These are phyloP conservation scores for Fusarium pseudoanthophilum DNA, from an alignment of 2,329 filamentous ascomycete genomes.

Conservation along the genomic window DNA sequence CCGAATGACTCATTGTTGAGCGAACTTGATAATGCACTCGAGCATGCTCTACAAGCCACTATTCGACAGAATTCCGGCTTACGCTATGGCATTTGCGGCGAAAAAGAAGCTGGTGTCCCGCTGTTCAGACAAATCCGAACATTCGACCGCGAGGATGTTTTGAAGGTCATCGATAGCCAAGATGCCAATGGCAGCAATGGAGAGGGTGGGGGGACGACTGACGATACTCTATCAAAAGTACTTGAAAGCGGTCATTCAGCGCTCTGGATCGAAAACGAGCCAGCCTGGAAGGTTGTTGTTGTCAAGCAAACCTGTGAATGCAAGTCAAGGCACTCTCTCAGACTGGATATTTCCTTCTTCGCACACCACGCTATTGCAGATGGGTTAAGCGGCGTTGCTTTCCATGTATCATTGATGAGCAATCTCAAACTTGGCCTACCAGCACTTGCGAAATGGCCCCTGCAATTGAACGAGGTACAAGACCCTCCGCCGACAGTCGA, in stretches of 20 bases:
- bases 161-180: background rate
- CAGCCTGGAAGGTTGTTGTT: constrained; percentile 18
- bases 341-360: background rate
- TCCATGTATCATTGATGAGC: constrained; percentile 6
- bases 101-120: background rate
- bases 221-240: background rate
- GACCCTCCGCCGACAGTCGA: background rate
- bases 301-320: background rate
- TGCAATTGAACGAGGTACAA: background rate
- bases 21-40: background rate
- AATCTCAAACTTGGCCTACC: background rate
- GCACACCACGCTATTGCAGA: constrained; percentile 14
- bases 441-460: background rate
- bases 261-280: constrained; percentile 1
- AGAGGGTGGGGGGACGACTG: fast-evolving
- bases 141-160: background rate
- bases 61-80: constrained; percentile 5
- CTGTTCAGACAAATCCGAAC: background rate
- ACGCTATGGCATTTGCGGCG: background rate
- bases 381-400: constrained; percentile 15
- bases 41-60: constrained; percentile 1
- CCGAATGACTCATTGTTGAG: background rate
- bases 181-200: fast-evolving
- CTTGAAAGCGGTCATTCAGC: background rate
- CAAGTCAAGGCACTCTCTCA: fast-evolving